Percentiles rank a stretch among this genome's conserved stretches.
Evolutionary conservation across 352 stramenopile species (phyloP).

Genomic region (Globisporangium irregulare): DNA sequence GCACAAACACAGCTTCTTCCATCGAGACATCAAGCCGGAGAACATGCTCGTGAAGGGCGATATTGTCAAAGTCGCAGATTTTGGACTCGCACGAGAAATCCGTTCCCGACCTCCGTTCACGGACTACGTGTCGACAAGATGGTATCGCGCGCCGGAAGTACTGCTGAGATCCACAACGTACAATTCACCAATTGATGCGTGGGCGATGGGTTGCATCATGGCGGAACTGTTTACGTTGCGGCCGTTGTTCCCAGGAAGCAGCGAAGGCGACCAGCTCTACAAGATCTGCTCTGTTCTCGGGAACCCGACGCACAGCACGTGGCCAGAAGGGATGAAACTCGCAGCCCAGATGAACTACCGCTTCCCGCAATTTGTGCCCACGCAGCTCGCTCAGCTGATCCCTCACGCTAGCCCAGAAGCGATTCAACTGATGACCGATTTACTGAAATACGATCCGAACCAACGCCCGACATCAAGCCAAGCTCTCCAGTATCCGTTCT

Average conservation of each 20-base stretch:
- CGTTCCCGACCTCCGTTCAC: constrained; percentile 92
- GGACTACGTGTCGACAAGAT: constrained; percentile 98
- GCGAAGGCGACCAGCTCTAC: constrained; percentile 97
- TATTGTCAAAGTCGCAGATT: constrained; percentile 97
- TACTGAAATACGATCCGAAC: constrained; percentile 94
- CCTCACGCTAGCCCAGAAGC: constrained; percentile 88
- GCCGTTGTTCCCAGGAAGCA: constrained; percentile 97
- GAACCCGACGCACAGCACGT: constrained; percentile 87
- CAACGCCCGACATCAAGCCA: constrained; percentile 91
- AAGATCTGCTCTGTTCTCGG: constrained; percentile 96
- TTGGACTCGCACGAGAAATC: constrained; percentile 96
- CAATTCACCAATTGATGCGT: constrained; percentile 97
- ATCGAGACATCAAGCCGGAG: constrained; percentile 98
- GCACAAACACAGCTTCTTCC: constrained; percentile 98
- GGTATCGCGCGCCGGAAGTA: constrained; percentile 98
- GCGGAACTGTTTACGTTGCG: constrained; percentile 95
- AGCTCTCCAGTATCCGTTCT: constrained; percentile 95
- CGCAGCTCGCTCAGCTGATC: constrained; percentile 86
- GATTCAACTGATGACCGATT: constrained; percentile 90
- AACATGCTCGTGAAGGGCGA: constrained; percentile 97
- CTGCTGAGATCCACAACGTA: constrained; percentile 94
- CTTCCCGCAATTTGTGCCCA: constrained; percentile 94
- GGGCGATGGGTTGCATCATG: constrained; percentile 97
- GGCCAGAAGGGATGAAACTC: constrained; percentile 94
- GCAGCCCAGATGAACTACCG: constrained; percentile 95